Evolutionary conservation across 2,329 filamentous ascomycete genomes (phyloP), one percentile per base, ranked within the genome.

Genomic region (Ophiosphaerella narmari): DNA sequence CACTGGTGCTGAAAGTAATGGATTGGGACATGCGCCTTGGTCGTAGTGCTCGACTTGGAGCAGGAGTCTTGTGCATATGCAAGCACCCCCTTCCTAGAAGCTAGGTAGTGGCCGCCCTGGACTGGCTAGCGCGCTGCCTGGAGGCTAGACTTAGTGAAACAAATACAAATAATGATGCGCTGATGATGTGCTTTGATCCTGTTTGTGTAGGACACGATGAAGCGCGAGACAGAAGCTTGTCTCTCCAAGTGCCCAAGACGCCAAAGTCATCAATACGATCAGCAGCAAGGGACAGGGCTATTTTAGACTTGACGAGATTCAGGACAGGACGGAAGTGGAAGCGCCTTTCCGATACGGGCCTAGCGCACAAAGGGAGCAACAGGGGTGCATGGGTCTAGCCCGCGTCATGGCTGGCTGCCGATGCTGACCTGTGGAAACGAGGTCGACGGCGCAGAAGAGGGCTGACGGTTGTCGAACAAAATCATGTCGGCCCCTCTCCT

Each of bases 381-480:
- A 33, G 26, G 39, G 42, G 24, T 38, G n/a, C 33, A 38, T 42
- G 33, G 29, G 35, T 39, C 36, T 24, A 33, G 43, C 13, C 36
- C 44, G 18, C 32, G 41, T 41, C 37, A 39, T 40, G 44, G 39
- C 39, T 41, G 39, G 39, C 24, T 41, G 14, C 13, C 36, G 11
- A 39, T 23, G 18, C 36, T 23, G 18, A 23, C 24, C 9, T 23
- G 6, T 24, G 13, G 18, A 39, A 24, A 11, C 26, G 26, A 11
- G 26, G 7, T 29, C 26, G 26, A 23, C 16, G 8, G 36, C 18
- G 18, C 24, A 39, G 16, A 7, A 13, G 18, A 23, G 7, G 18
- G 36, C 36, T 39, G 36, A 39, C 36, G 7, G 8, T 23, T 18
- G 26, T 7, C 4, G 7, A 29, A 29, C 26, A 29, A 8, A 29